Evolutionary conservation across 805 yeast genomes (phyloP), one percentile per base, ranked within the genome.

Genomic region (Ogataea saltuana): DNA sequence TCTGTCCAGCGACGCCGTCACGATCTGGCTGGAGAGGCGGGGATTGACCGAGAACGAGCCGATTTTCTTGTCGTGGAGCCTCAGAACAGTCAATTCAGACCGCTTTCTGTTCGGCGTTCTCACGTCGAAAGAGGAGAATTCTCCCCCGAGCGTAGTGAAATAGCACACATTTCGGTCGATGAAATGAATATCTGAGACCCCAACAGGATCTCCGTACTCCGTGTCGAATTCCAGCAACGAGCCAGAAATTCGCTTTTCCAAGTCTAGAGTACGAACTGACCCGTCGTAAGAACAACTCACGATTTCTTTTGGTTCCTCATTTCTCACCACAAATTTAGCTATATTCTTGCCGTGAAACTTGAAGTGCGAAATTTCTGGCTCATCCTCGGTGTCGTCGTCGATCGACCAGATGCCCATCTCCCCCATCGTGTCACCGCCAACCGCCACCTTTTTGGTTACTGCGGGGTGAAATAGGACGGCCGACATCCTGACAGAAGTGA

Each of bases 341-440:
- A 91, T 76, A 11, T 87, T 75, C 36, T 83, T 81, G 0, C 90
- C 81, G 57, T 93, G 97, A 3, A 88, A 76, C 50, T 80, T 81
- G 51, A 89, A 74, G 16, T 78, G 75, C 0, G 85, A 67, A 2
- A 87, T 76, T 29, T 80, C 76, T 0, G 81, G 80, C 4, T 63
- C 72, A 6, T 63, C 68, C 2, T 60, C 64, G 9, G 61, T 63
- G 28, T 55, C 67, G 25, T 63, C 65, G 6, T 75, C 76, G 6
- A 86, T 83, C 33, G 90, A 81, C 97, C 97, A 91, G 12, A 93
- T 72, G 0, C 97, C 97, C 32, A 89, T 65, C 49, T 80, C 76
- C 5, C 99, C 99, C n/a, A 68, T 66, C 10, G 88, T 87, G 64
- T 93, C 99, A 34, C 97, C 98, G 1, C 89, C 97, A 23, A 87